Evolutionary conservation across 495 filamentous ascomycete species (phyloP).

Genomic region (Penicillium desertorum): DNA sequence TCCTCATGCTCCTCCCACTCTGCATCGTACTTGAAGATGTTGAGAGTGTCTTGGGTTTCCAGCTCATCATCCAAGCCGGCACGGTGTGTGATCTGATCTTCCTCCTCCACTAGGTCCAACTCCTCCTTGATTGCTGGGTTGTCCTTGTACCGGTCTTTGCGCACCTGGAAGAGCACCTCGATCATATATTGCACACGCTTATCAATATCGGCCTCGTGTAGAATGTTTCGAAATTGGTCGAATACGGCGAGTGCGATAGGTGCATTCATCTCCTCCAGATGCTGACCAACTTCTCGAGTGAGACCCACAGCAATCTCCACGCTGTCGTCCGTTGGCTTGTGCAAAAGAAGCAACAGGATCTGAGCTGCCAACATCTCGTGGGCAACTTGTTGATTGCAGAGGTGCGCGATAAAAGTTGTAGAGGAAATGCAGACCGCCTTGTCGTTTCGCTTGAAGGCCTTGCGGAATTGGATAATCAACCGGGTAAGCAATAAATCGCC

Average conservation of each 20-base stretch:
- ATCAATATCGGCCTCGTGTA: constrained; percentile 95
- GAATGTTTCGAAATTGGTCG: constrained; percentile 90
- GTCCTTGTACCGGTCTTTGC: constrained; percentile 96
- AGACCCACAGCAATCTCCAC: constrained; percentile 96
- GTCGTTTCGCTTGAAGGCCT: constrained; percentile 94
- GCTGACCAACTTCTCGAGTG: constrained; percentile 86
- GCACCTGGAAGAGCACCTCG: constrained; percentile 93
- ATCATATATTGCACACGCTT: constrained; percentile 98
- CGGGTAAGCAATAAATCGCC: constrained; percentile 87
- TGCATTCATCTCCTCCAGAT: constrained; percentile 89
- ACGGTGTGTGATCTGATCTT: constrained; percentile 93
- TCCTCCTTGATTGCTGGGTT: constrained; percentile 88
- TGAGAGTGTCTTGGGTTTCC: constrained; percentile 78
- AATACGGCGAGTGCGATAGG: constrained; percentile 85
- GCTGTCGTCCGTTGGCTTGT: constrained; percentile 95
- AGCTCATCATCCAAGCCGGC: constrained; percentile 77
- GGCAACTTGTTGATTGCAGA: constrained; percentile 94
- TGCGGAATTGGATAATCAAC: constrained; percentile 88
- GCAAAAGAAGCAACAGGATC: constrained; percentile 81
- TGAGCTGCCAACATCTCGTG: constrained; percentile 90
- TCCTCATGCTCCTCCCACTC: constrained; percentile 90
- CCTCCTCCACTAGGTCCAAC: constrained; percentile 92
- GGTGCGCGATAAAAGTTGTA: constrained; percentile 90
- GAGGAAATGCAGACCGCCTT: constrained; percentile 90
- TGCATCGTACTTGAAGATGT: constrained; percentile 92